Evolutionary conservation across 805 yeast genomes (phyloP).

Genomic region (Cyberlindnera galapagoensis): DNA sequence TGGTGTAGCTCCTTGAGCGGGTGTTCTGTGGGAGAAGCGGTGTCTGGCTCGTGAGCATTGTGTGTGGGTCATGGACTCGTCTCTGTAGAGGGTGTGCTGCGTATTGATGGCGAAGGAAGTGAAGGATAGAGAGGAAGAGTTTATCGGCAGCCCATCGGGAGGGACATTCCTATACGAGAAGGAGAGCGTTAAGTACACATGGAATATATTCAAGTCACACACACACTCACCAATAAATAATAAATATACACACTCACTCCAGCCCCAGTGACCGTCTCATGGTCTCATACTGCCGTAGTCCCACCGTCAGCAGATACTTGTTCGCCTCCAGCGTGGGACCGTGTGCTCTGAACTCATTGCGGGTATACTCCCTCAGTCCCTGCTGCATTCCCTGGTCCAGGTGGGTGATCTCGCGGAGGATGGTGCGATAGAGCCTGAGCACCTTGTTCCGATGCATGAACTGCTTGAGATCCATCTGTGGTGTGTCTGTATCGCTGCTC

Average conservation of each 20-base stretch:
- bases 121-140: too few species aligned
- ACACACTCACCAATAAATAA: background rate
- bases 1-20: slow-evolving; percentile 10
- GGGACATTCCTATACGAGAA: too few species aligned
- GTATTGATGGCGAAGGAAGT: too few species aligned
- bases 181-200: too few species aligned
- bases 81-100: too few species aligned
- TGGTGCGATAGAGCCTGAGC: slow-evolving; percentile 7
- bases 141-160: too few species aligned
- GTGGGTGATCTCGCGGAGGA: slow-evolving; percentile 11
- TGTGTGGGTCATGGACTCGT: background rate
- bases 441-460: slow-evolving; percentile 15
- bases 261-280: slow-evolving; percentile 10
- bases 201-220: too few species aligned
- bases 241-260: background rate
- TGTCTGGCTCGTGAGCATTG: too few species aligned
- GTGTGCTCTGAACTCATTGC: slow-evolving; percentile 5
- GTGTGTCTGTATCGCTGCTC: too few species aligned
- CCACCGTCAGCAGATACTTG: slow-evolving; percentile 8
- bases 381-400: slow-evolving; percentile 2
- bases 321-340: slow-evolving; percentile 7
- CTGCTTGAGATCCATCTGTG: too few species aligned
- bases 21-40: background rate
- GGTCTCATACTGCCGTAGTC: slow-evolving; percentile 6
- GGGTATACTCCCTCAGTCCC: slow-evolving; percentile 4